Evolutionary conservation across 208 protist genomes (phyloP).

Genomic region (Acanthamoeba healyi): DNA sequence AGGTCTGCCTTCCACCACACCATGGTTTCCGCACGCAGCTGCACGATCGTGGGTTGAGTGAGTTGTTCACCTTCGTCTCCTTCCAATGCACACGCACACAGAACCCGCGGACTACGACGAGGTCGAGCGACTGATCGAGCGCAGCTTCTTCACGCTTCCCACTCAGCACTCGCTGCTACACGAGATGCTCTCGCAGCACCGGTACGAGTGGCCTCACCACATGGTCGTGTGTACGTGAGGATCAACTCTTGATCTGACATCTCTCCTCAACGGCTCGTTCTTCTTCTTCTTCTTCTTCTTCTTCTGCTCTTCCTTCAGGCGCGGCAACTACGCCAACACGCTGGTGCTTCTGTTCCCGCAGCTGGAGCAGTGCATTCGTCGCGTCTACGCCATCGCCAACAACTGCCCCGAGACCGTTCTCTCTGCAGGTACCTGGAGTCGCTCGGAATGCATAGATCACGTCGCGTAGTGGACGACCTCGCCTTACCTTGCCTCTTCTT

Average conservation of each 20-base stretch:
- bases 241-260: too few species aligned
- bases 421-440: neutral
- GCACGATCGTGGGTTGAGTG: too few species aligned
- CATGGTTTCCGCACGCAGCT: too few species aligned
- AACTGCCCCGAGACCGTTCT: slow-evolving; percentile 23
- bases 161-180: neutral
- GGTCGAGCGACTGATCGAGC: neutral
- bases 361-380: slow-evolving; percentile 36
- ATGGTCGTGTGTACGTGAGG: too few species aligned
- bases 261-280: too few species aligned
- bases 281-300: neutral
- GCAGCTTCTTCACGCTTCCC: slow-evolving; percentile 5
- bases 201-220: neutral
- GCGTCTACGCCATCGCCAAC: slow-evolving; percentile 21
- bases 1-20: neutral
- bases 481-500: neutral
- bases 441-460: neutral
- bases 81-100: neutral
- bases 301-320: neutral
- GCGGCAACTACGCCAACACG: slow-evolving; percentile 21
- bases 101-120: neutral
- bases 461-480: neutral
- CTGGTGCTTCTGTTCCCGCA: slow-evolving; percentile 49
- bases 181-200: slow-evolving; percentile 22
- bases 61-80: neutral